These are phyloP conservation scores for Arthrobotrys megalospora DNA, from an alignment of 2,329 filamentous ascomycete species.

Conservation along the genomic window DNA sequence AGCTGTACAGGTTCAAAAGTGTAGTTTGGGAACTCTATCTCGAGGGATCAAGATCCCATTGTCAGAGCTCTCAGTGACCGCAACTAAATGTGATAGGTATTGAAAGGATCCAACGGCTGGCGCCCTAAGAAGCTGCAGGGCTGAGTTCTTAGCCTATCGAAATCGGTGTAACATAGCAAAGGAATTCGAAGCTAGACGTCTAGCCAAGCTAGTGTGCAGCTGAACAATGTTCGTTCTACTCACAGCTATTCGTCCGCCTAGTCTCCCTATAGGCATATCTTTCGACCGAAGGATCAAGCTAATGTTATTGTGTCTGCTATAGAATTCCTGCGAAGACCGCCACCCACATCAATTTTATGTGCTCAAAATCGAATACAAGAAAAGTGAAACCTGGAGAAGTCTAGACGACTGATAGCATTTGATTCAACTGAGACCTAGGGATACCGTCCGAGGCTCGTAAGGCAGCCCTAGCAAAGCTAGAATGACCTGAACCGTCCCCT, in stretches of 20 bases:
- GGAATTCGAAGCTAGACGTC: background rate
- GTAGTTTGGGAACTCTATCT: too few species aligned
- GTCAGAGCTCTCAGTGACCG: background rate
- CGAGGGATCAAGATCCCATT: background rate
- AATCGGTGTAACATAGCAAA: background rate
- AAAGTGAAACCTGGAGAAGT: background rate
- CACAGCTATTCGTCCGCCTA: background rate
- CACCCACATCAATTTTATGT: too few species aligned
- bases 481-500: constrained; percentile 62
- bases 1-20: background rate
- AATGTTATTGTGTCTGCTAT: too few species aligned
- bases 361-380: background rate
- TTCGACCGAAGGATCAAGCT: too few species aligned
- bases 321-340: too few species aligned
- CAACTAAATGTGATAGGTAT: too few species aligned
- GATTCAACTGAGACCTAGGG: too few species aligned
- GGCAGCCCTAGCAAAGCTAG: constrained; percentile 64
- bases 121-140: constrained; percentile 1
- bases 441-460: too few species aligned
- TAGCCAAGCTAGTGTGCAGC: too few species aligned
- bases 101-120: constrained; percentile 10
- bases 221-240: background rate
- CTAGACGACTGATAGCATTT: background rate
- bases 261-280: background rate
- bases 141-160: constrained; percentile 15